Evolutionary conservation across 2,329 filamentous ascomycete genomes (phyloP), one percentile per base, ranked within the genome.

Genomic region (Rosellinia necatrix): DNA sequence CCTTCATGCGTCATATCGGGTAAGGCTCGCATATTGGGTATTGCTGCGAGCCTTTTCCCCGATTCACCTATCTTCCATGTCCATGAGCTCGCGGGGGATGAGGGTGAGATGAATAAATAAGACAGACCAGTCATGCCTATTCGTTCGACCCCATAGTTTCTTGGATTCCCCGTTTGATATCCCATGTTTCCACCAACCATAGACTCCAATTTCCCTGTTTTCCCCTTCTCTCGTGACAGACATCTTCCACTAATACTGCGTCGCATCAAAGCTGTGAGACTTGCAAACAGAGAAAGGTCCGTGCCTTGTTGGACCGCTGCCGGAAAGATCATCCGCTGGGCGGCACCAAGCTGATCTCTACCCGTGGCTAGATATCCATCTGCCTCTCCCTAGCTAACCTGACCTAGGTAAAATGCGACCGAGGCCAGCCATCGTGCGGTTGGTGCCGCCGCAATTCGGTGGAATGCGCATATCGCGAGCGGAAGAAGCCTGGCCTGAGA

Each of bases 271-370:
- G 85, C 67, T 88, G 90, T 69, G 90, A 92, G 74, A 80, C 89
- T 48, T 91, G 89, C 77, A 92, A 92, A 74, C 86, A 89, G 72
- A 79, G 90, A 76, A 93, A 92, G 79, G 89, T 91, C 74, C 52
- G 71, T 67, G 34, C 32, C 55, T 13, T 15, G 21, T 27, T 25
- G 21, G 3, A 17, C 27, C n/a, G 17, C 37, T 30, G 46, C 37
- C 12, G 34, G 22, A n/a, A 30, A 35, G 35, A 32, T 17, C 25
- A 21, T 46, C 30, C 19, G 13, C 32, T 13, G 3, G 43, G 30
- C 17, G 21, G 12, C 10, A n/a, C 25, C 15, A 6, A 29, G 46
- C 27, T 42, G 34, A 40, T 19, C 35, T 5, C 9, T 19, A 10
- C 13, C 9, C 29, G n/a, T n/a, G n/a, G n/a, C n/a, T n/a, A 34